Base-by-base conservation (phyloP, 352 stramenopile species). In the Phytopythium helicoides region DNA sequence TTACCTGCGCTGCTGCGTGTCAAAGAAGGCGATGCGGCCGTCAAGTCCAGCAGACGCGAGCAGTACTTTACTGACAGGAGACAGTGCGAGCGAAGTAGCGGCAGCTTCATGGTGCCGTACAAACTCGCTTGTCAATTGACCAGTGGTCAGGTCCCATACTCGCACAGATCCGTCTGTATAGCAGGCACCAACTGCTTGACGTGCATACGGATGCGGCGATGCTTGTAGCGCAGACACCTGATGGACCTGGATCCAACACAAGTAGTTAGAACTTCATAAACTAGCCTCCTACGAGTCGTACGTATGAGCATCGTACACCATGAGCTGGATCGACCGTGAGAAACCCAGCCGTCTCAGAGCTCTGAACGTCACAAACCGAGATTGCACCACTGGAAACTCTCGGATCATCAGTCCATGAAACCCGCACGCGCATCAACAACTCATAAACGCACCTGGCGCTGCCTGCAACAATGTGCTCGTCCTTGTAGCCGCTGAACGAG, bases 21-120 rank as follows among this genome's bases (percentile, higher is more conserved):
- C 81, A 44, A 80, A 87, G 61, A 91, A 91, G n/a, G 86, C 64
- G 2, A 91, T 73, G 42, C 81, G 73, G 1, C 79, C 71, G 48
- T 91, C 81, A 31, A 86, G 63, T 3, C 81, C 81, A 1, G 75
- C 76, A 1, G 71, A 73, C 14, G 59, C 71, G 1, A 91, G 58
- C 23, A 89, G 56, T 36, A 87, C 71, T 58, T 91, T 91, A 51
- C 77, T 88, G 16, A 89, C 73, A 7, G 81, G 77, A 1, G 81
- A 91, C 18, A 91, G 70, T 18, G 64, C 71, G 3, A 91, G 49
- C 11, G 67, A 68, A 10, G 81, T 84, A 2, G 81, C 66, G 9
- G 75, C 63, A 12, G 71, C 77, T 19, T 87, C 68, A 41, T 91
- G 81, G 22, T 84, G 73, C 14, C 64, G 58, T 2, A 66, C 62